Evolutionary conservation across 139 green algal species (phyloP).

Genomic region (Closterium sp.): DNA sequence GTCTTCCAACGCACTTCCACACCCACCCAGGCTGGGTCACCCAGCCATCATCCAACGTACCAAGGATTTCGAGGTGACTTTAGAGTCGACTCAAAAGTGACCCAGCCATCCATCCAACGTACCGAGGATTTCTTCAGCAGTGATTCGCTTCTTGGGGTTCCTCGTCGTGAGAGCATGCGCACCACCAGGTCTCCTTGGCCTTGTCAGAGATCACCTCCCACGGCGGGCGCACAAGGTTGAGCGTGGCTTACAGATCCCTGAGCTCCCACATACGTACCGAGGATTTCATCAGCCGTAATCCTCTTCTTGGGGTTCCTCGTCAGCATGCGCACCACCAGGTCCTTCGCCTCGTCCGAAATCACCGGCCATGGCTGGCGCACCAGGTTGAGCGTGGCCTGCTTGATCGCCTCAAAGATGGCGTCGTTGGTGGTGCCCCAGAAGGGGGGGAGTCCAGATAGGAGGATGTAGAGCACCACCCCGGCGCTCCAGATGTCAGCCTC

Average conservation of each 20-base stretch:
- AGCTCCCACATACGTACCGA: too few species aligned
- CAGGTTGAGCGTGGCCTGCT: not conserved
- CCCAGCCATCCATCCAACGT: too few species aligned
- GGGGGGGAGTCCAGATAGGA: not conserved
- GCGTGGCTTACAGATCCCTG: too few species aligned
- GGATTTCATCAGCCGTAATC: not conserved
- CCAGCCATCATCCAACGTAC: too few species aligned
- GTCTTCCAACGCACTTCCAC: too few species aligned
- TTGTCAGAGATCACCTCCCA: not conserved
- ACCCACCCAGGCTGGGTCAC: too few species aligned
- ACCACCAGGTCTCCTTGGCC: not conserved
- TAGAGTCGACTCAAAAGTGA: too few species aligned
- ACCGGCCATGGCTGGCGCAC: not conserved
- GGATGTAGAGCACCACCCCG: not conserved
- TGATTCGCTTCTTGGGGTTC: not conserved
- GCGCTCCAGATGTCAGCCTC: not conserved
- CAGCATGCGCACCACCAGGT: not conserved
- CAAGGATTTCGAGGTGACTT: too few species aligned
- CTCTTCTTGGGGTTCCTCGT: not conserved
- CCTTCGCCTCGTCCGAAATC: not conserved
- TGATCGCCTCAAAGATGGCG: not conserved
- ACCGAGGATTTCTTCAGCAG: not conserved
- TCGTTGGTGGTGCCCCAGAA: not conserved
- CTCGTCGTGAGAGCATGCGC: not conserved
- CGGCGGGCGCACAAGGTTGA: not conserved